Conservation (phyloP, 1,284 basidiomycete genomes). For the Puccinia horiana region DNA sequence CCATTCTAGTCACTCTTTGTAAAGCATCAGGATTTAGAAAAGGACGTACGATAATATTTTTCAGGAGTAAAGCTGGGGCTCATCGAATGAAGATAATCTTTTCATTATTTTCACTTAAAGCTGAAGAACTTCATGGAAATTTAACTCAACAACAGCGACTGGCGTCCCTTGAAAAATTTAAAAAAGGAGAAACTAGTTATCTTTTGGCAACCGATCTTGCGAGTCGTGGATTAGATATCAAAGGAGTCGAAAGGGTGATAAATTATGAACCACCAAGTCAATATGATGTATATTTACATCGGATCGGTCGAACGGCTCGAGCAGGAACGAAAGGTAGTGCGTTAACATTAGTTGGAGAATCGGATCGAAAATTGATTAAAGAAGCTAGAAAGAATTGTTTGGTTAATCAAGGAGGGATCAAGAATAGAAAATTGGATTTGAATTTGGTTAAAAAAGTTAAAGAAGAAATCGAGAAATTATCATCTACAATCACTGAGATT, state of each 20-base stretch:
- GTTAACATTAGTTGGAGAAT: constrained; percentile 91
- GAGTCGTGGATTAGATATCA: constrained; percentile 62
- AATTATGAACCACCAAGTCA: constrained; percentile 98
- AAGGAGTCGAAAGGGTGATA: constrained; percentile 58
- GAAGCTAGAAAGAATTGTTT: constrained; percentile 83
- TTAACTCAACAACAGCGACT: constrained; percentile 92
- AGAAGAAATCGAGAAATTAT: constrained; percentile 71
- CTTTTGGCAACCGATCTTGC: constrained; percentile 95
- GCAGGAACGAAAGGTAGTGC: constrained; percentile 92
- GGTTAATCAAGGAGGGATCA: constrained; percentile 72
- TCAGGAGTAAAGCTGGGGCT: constrained; percentile 91
- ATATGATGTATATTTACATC: constrained; percentile 89
- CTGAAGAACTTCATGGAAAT: constrained; percentile 90
- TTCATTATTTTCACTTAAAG: constrained; percentile 79
- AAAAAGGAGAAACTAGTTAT: constrained; percentile 80
- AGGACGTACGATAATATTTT: constrained; percentile 83
- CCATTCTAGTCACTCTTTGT: constrained; percentile 79
- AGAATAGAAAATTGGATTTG: constrained; percentile 83
- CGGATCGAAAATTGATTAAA: constrained; percentile 94
- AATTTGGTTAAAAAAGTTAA: constrained; percentile 75
- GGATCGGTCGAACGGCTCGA: constrained; percentile 93
- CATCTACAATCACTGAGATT: constrained; percentile 77
- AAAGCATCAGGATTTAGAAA: constrained; percentile 74
- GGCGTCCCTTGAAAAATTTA: constrained; percentile 79
- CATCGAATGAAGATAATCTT: constrained; percentile 96